Conservation (phyloP, 768 basidiomycete species). For the Amanita subjunquillea region DNA sequence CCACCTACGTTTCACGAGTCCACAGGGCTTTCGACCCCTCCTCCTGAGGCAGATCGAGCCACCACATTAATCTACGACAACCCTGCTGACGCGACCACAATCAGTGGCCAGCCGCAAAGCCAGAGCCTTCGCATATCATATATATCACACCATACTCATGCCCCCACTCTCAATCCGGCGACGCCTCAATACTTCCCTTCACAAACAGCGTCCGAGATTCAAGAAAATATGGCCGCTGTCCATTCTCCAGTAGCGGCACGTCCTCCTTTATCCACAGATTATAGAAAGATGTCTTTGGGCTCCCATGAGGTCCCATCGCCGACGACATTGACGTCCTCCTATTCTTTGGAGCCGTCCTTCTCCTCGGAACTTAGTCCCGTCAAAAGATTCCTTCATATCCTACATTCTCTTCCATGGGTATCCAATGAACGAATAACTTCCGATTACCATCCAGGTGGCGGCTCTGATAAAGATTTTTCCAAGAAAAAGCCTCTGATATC, state of each 20-base stretch:
- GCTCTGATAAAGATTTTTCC: conserved; percentile 6
- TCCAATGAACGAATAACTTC: conserved; percentile 32
- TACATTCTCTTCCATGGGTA: conserved; percentile 39
- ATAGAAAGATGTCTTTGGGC: conserved; percentile 23
- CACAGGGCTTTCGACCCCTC: conserved; percentile 8
- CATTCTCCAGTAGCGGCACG: conserved; percentile 22
- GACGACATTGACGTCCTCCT: conserved; percentile 14
- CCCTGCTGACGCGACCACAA: conserved; percentile 4
- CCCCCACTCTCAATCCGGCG: conserved; percentile 6
- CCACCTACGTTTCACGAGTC: conserved; percentile 11
- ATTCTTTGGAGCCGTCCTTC: conserved; percentile 26
- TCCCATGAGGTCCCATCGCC: conserved; percentile 16
- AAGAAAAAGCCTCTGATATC: conserved; percentile 20
- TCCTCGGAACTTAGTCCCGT: conserved; percentile 26
- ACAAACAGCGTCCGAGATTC: conserved; percentile 1
- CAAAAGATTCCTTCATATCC: conserved; percentile 27
- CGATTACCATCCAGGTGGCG: conserved; percentile 30
- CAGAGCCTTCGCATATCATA: conserved; percentile 6
- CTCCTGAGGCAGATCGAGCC: conserved; percentile 6
- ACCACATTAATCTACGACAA: conserved; percentile 3
- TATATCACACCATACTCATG: conserved; percentile 4
- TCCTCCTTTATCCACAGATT: conserved; percentile 23
- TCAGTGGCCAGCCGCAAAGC: conserved; percentile 2
- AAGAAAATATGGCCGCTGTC: conserved; percentile 7
- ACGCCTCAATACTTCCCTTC: conserved; percentile 1